Base-by-base conservation (phyloP, 495 filamentous ascomycete genomes). In the Rhypophila decipiens region DNA sequence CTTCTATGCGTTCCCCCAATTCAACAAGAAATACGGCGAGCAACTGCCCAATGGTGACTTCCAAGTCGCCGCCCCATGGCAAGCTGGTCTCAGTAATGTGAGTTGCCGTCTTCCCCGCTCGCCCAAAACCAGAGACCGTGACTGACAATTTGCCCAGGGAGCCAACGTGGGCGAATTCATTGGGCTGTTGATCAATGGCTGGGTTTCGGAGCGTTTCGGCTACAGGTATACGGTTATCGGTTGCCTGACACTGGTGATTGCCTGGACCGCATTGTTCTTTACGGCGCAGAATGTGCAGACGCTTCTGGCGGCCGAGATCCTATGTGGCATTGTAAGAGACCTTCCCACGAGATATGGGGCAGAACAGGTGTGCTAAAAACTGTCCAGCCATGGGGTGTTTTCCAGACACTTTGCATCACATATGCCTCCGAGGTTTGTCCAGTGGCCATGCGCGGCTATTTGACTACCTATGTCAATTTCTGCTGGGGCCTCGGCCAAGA, bases 371-470 rank as follows among this genome's bases (percentile, higher is more conserved):
- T 43, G 31, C 37, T 49, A 12, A 57, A 37, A 13, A 20, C 21
- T 4, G 5, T 24, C 4, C 37, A 66, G 34, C 76, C 75, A 11
- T 90, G 86, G 86, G 87, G 86, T 51, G 80, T 91, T 24, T 88
- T 88, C 66, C 86, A 89, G 63, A 90, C 86, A 1, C 65, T 78
- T 23, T 85, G 83, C 41, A 83, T 86, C 63, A 88, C 85, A 2
- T 91, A 90, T 50, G 87, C 86, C 35, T 87, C 85, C 39, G 87
- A 91, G 57, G 84, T 88, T 31, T 85, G 79, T 53, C 86, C 86
- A 4, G 78, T 87, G 3, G 75, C 79, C 13, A 73, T 90, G 50
- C 77, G 86, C 21, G 77, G 80, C 17, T 88, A 86, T 57, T 59
- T 90, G 42, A 90, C 86, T 0, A 87, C 84, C 23, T 88, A 88